Evolutionary conservation across 495 filamentous ascomycete species (phyloP), one percentile per base, ranked within the genome.

Genomic region (Aspergillus sclerotiicarbonarius): DNA sequence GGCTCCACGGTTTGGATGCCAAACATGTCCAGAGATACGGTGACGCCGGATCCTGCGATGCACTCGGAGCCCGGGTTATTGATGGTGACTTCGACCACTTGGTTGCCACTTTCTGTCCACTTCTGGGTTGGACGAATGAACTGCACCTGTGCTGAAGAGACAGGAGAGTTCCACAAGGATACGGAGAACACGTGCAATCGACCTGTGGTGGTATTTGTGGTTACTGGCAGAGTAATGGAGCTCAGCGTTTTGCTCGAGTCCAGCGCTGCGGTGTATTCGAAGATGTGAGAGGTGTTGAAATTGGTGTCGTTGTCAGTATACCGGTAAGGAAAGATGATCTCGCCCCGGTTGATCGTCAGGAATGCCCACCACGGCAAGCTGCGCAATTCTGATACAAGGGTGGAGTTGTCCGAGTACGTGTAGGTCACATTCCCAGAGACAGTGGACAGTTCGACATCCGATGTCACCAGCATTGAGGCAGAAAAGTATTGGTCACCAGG

Each of bases 91-190:
- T 84, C 81, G 25, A 84, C 66, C 45, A 76, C 74, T 61, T 84
- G 82, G 51, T 75, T 71, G 0, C 61, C 69, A 13, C 67, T 68
- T 45, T 74, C 71, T 0, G 72, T 60, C 75, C 75, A 76, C 56
- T 82, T 80, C 61, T 83, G 80, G 10, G 82, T 83, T 5, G 80
- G 74, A 4, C 81, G 69, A 13, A 76, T 73, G 64, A 76, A 78
- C 56, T 84, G 81, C 10, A 80, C 70, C 19, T 37, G 25, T 1
- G 44, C 29, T 0, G 31, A 15, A 0, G 37, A 10, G 3, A 58
- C 32, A 0, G 54, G 51, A 2, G 56, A 57, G 9, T 62, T 62
- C 15, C 62, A 53, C 54, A 71, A 30, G 13, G 68, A 66, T 19
- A 69, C 45, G 6, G 68, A 53, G 62, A 69, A 71, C 2, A 71